phyloP scores from a whole-genome alignment of 257 asterid genomes.

The Nicotiana knightiana region DNA sequence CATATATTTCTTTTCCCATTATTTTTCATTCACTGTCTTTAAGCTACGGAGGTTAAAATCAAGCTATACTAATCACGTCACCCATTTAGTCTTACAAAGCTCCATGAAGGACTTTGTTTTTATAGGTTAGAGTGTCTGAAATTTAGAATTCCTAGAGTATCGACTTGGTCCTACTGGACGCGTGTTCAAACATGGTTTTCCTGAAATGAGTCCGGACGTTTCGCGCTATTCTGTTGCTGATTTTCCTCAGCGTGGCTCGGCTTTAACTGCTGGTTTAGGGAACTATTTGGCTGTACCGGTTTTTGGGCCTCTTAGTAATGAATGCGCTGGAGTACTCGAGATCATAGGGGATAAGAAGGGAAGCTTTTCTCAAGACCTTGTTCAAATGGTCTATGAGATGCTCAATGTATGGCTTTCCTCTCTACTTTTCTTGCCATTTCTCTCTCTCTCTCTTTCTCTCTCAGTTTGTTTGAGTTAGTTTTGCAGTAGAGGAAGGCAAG shows the following conservation, averaged over 20 bases:
- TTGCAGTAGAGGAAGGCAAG: not conserved
- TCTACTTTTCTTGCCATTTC: not conserved
- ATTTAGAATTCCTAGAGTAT: no score
- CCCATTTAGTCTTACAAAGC: not conserved
- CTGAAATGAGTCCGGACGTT: not conserved
- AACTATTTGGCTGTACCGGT: not conserved
- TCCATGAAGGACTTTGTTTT: not conserved
- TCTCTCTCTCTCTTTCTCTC: no score
- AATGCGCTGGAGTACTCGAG: not conserved
- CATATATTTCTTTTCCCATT: no score
- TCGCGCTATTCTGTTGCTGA: not conserved
- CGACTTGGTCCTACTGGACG: not conserved
- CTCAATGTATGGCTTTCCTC: not conserved
- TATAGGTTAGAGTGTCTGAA: not conserved
- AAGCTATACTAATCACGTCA: no score
- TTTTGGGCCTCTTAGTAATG: not conserved
- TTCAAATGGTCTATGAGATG: not conserved
- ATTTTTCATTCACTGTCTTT: no score
- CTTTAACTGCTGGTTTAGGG: not conserved
- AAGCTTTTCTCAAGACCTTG: not conserved
- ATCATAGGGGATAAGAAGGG: not conserved
- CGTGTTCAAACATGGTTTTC: not conserved
- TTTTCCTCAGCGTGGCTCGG: not conserved
- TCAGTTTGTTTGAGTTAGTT: not conserved
- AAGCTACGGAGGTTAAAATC: no score